Evolutionary conservation across 352 stramenopile genomes (phyloP).

Genomic region (Vaucheria bursata): DNA sequence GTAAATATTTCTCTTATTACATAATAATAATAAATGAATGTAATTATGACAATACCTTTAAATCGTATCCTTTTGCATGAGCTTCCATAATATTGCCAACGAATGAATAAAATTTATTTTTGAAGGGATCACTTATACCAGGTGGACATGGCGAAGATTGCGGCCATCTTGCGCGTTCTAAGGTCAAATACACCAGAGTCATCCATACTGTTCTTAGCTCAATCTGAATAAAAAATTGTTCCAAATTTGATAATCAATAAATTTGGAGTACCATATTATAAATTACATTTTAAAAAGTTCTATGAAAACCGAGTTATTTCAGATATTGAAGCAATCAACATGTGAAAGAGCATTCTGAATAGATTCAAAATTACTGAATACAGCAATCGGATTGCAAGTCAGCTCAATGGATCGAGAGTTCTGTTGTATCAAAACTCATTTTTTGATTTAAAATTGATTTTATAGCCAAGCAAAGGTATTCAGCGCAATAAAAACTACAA

Average conservation of each 20-base stretch:
- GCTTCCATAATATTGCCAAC: constrained; percentile 6
- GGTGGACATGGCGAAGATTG: constrained; percentile 19
- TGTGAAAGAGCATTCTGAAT: constrained; percentile 5
- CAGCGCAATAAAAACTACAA: too few species aligned
- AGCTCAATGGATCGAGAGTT: too few species aligned
- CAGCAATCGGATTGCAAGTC: too few species aligned
- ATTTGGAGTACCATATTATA: neutral
- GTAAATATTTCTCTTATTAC: too few species aligned
- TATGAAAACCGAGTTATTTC: neutral
- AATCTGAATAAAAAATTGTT: too few species aligned
- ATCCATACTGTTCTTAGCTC: constrained; percentile 39
- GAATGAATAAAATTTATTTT: constrained; percentile 6
- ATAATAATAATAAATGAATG: too few species aligned
- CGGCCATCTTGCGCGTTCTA: constrained; percentile 32
- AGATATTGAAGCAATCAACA: neutral
- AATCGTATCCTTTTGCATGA: neutral
- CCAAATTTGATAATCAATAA: neutral
- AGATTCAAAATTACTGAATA: too few species aligned
- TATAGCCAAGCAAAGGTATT: too few species aligned
- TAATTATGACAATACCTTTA: too few species aligned
- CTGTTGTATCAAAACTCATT: too few species aligned
- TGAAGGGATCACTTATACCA: constrained; percentile 30
- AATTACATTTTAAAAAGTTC: neutral
- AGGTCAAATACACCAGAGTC: constrained; percentile 34
- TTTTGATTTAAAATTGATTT: too few species aligned